These are phyloP conservation scores for Protostelium mycophagum DNA, from an alignment of 78 protist species.

Conservation along the genomic window DNA sequence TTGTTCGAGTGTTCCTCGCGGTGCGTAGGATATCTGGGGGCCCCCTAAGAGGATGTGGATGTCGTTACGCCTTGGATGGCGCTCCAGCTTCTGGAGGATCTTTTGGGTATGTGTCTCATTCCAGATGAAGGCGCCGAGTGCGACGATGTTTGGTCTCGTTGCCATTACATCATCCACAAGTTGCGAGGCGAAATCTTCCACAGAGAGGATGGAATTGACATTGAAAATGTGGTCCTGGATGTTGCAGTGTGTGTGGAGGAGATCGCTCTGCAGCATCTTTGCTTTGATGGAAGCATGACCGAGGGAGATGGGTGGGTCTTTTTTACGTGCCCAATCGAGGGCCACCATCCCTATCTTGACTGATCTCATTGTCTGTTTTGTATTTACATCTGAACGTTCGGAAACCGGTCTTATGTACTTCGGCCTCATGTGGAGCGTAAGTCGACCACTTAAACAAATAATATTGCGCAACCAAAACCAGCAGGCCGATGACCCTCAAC, in stretches of 20 bases:
- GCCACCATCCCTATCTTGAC: no score
- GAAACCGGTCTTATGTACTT: no score
- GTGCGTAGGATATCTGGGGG: constrained; percentile 4
- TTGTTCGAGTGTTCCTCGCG: not conserved
- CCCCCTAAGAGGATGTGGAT: constrained; percentile 8
- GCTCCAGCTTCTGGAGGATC: not conserved
- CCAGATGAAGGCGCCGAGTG: constrained; percentile 11
- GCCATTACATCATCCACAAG: not conserved
- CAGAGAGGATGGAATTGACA: not conserved
- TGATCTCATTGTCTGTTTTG: no score
- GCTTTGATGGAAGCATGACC: constrained; percentile 10
- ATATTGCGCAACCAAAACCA: no score
- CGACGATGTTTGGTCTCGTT: not conserved
- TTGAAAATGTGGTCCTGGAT: not conserved
- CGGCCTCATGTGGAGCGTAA: no score
- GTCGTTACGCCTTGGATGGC: not conserved
- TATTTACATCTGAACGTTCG: no score
- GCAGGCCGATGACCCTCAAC: no score
- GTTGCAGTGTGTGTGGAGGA: no score
- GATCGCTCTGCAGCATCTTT: not conserved
- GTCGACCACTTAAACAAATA: no score
- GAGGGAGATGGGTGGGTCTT: constrained; percentile 14
- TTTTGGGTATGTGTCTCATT: not conserved
- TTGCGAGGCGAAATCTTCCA: not conserved
- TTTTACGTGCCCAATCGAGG: constrained; percentile 8